Base-by-base conservation (phyloP, 2,329 filamentous ascomycete species). In the Fusarium incarnatum region DNA sequence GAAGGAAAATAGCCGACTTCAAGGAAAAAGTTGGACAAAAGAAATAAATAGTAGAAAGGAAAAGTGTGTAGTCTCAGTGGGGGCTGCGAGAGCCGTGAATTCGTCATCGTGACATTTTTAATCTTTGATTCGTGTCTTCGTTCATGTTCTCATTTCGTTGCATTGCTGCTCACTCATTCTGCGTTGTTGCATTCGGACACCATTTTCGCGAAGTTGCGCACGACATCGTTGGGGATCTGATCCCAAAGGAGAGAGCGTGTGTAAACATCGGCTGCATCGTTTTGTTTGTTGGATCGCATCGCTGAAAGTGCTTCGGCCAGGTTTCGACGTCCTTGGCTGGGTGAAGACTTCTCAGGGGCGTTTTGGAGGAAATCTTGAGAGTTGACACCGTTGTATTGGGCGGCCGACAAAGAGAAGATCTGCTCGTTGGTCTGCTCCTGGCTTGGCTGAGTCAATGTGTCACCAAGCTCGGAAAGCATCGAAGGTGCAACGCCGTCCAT, bases 211-310 rank as follows among this genome's bases (percentile, higher is more conserved):
- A 98, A 98, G 79, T 95, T 94, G 74, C 91, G 89, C 56, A 99
- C 94, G 50, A 98, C 94, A 71, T 98, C 94, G 74, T 89, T 88
- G 16, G 96, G 94, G 74, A 98, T 94, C 81, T 94, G 93, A 77
- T 98, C 94, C 93, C 94, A 97, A 61, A 98, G 89, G 67, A 98
- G 86, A 68, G 94, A 97, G 61, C 95, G 89, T 34, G 94, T 97
- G 83, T 97, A 97, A 44, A 98, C 93, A 76, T 98, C 94, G 60
- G 94, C 92, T 49, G 91, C 92, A 53, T 78, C 78, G 54, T 88
- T 88, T 73, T 92, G 88, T 81, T 93, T 93, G 75, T 86, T 85
- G 74, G 86, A 84, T 71, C 93, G 90, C 89, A 97, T 93, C 47
- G 88, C 90, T 53, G 92, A 89, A 48, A 98, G 87, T 10, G 94